These are phyloP conservation scores for Coniferiporia weirii DNA, from an alignment of 1,284 basidiomycete genomes.

Conservation along the genomic window DNA sequence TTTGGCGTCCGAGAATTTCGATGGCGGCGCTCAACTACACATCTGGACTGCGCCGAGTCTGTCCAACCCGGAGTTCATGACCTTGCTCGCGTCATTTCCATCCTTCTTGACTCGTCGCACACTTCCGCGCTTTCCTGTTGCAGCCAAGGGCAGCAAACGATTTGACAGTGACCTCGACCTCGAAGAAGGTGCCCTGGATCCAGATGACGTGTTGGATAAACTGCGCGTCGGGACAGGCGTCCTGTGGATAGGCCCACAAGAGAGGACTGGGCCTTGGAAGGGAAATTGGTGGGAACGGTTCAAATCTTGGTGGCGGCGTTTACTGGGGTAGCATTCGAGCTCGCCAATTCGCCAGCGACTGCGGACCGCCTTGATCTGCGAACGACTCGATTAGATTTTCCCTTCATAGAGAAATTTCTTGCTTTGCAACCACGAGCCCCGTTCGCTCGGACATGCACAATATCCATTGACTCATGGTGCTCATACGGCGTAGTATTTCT, in stretches of 20 bases:
- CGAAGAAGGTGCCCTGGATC: conserved; percentile 57
- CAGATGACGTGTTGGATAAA: conserved; percentile 46
- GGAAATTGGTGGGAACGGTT: conserved; percentile 73
- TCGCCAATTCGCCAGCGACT: background rate
- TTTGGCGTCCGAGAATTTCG: conserved; percentile 10
- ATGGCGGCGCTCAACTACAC: conserved; percentile 24
- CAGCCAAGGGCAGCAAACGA: conserved; percentile 24
- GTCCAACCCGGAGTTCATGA: conserved; percentile 56
- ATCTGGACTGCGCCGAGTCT: conserved; percentile 70
- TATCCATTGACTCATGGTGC: too few species aligned
- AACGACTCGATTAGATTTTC: background rate
- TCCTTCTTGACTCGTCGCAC: conserved; percentile 58
- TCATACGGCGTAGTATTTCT: too few species aligned
- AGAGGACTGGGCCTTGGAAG: conserved; percentile 55
- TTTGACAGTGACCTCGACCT: conserved; percentile 39
- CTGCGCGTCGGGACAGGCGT: conserved; percentile 67
- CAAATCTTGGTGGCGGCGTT: conserved; percentile 61
- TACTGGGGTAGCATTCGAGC: conserved; percentile 46
- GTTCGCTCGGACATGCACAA: too few species aligned
- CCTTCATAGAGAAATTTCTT: background rate
- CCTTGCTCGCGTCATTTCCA: conserved; percentile 62
- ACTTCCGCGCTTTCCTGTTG: conserved; percentile 56
- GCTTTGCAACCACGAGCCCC: too few species aligned
- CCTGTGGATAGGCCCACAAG: conserved; percentile 59
- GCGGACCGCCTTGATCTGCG: background rate